These are phyloP conservation scores for Lenwebbia sp. DNA, from an alignment of 345 rosid species.

Conservation along the genomic window DNA sequence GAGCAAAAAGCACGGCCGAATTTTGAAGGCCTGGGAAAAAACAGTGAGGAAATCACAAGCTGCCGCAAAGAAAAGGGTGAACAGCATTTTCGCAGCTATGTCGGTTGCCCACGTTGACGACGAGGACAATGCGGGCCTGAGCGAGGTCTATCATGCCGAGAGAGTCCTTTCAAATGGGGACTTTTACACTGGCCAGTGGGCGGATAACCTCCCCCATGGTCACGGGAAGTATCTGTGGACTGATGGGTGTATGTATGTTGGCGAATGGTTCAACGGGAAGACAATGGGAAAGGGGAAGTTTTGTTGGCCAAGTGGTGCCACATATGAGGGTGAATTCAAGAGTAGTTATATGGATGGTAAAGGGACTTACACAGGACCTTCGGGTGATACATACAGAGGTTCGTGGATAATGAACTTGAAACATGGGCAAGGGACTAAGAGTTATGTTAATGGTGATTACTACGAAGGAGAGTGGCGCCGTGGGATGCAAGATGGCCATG, in stretches of 20 bases:
- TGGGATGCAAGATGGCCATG: conserved; percentile 82
- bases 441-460: conserved; percentile 65
- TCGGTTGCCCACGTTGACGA: conserved; percentile 92
- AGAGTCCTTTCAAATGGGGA: conserved; percentile 56
- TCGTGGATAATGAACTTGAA: conserved; percentile 86
- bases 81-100: conserved; percentile 32
- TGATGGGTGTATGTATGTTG: conserved; percentile 91
- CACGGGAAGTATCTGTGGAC: conserved; percentile 83
- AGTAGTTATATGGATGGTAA: conserved; percentile 83
- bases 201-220: conserved; percentile 62
- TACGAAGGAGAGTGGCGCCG: conserved; percentile 90
- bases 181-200: conserved; percentile 81
- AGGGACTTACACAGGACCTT: conserved; percentile 68
- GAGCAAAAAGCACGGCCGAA: conserved; percentile 11
- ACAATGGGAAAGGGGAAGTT: conserved; percentile 77
- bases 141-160: conserved; percentile 40
- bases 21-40: conserved; percentile 36
- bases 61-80: conserved; percentile 26
- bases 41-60: conserved; percentile 26
- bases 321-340: conserved; percentile 94
- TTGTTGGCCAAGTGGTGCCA: conserved; percentile 90
- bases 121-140: conserved; percentile 36
- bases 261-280: conserved; percentile 75
- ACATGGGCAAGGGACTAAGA: conserved; percentile 67
- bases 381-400: conserved; percentile 68